Conservation (phyloP, 192 early-diverging fungal genomes). For the Entomortierella chlamydospora region DNA sequence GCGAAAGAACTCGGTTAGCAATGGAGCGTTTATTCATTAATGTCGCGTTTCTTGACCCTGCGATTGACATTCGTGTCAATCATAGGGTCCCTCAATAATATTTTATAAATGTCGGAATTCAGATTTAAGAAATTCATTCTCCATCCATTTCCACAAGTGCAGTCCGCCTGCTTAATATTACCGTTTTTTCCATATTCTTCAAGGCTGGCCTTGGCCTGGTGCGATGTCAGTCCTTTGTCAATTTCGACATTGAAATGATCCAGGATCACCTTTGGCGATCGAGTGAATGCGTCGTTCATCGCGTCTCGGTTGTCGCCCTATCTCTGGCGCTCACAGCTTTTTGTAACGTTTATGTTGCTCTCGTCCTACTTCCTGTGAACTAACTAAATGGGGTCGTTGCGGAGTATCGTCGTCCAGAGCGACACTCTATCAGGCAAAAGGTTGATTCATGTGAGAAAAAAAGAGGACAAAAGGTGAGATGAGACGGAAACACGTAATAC, state of each 20-base stretch:
- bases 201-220: conserved; percentile 71
- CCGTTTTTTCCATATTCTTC: conserved; percentile 84
- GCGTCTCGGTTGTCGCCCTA: not conserved
- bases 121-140: not conserved
- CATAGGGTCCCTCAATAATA: too few species aligned
- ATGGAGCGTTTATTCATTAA: too few species aligned
- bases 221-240: conserved; percentile 71
- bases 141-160: not conserved
- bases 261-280: conserved; percentile 73
- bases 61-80: too few species aligned
- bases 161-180: conserved; percentile 46
- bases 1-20: not conserved
- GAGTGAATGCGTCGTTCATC: conserved; percentile 78
- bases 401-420: too few species aligned
- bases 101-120: too few species aligned
- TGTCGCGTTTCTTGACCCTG: too few species aligned
- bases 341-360: not conserved
- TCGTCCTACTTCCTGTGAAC: too few species aligned
- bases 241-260: conserved; percentile 74
- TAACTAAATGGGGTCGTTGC: too few species aligned
- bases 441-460: too few species aligned
- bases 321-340: not conserved
- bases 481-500: too few species aligned
- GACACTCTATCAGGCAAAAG: too few species aligned
- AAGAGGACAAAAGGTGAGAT: too few species aligned